phyloP scores from a whole-genome alignment of 164 flowering plant genomes.

The Magnolia changhungtana region DNA sequence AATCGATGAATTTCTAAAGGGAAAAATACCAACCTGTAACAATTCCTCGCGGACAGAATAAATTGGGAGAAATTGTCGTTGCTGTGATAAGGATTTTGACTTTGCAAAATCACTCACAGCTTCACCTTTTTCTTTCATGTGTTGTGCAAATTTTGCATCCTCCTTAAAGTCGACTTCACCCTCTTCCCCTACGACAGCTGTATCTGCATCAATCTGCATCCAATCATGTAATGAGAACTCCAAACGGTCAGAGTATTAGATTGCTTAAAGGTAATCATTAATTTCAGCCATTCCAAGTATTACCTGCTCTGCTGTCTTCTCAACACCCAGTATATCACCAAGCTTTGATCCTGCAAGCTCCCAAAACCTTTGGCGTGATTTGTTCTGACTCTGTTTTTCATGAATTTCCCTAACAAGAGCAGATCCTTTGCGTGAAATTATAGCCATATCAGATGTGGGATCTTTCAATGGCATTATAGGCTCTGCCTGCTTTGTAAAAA shows the following conservation, averaged over 20 bases:
- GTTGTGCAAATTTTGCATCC: conserved; percentile 92
- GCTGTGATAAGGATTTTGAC: conserved; percentile 75
- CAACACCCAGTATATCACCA: conserved; percentile 96
- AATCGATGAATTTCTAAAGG: background rate
- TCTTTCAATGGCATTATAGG: conserved; percentile 95
- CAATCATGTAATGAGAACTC: background rate
- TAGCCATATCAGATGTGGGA: conserved; percentile 98
- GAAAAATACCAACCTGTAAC: conserved; percentile 45
- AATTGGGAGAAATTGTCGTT: conserved; percentile 89
- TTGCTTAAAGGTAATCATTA: background rate
- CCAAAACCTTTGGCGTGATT: conserved; percentile 98
- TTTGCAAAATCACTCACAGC: conserved; percentile 98
- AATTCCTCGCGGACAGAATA: conserved; percentile 88
- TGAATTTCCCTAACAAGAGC: conserved; percentile 74
- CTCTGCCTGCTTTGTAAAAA: conserved; percentile 92
- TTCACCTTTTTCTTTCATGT: conserved; percentile 76
- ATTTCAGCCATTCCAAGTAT: background rate
- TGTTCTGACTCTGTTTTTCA: conserved; percentile 82
- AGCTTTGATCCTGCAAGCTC: conserved; percentile 98
- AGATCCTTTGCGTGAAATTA: conserved; percentile 95
- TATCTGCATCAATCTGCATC: conserved; percentile 88
- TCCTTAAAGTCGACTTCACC: conserved; percentile 96
- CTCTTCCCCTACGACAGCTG: conserved; percentile 83
- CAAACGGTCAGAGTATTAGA: background rate
- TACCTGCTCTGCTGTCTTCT: conserved; percentile 93